These are phyloP conservation scores for Boechera divaricarpa DNA, from an alignment of 345 rosid genomes.

Conservation along the genomic window DNA sequence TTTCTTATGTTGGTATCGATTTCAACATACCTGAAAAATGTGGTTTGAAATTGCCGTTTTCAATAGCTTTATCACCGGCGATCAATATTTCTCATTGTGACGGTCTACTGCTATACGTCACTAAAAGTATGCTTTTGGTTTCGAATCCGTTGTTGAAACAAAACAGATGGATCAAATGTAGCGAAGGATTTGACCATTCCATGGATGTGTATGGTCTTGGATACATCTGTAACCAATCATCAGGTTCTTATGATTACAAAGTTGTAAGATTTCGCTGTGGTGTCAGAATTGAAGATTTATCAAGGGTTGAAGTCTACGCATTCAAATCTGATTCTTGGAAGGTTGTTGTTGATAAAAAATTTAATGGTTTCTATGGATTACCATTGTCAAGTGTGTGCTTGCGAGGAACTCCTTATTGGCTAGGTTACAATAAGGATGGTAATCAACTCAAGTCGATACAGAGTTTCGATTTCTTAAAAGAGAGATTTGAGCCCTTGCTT, in stretches of 20 bases:
- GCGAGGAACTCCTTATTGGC: conserved; percentile 7
- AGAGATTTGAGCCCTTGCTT: neutral
- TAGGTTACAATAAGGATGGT: neutral
- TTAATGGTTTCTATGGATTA: neutral
- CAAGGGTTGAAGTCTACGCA: neutral
- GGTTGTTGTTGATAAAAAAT: neutral
- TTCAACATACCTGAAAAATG: neutral
- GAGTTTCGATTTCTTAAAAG: neutral
- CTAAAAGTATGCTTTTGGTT: neutral
- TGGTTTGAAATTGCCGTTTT: neutral
- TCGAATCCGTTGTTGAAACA: conserved; percentile 19
- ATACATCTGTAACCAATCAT: neutral
- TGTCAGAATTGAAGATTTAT: neutral
- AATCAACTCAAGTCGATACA: neutral
- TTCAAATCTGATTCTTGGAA: conserved; percentile 2
- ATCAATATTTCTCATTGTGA: conserved; percentile 13
- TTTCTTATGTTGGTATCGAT: neutral
- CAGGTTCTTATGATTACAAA: conserved; percentile 6
- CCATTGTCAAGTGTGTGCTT: neutral
- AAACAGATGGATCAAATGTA: neutral
- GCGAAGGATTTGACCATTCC: neutral
- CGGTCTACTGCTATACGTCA: conserved; percentile 24
- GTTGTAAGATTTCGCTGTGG: conserved; percentile 13
- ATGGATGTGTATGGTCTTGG: conserved; percentile 32
- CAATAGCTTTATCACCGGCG: neutral